Conservation (phyloP, 179 eudicot species). For the Heliamphora pulchella region DNA sequence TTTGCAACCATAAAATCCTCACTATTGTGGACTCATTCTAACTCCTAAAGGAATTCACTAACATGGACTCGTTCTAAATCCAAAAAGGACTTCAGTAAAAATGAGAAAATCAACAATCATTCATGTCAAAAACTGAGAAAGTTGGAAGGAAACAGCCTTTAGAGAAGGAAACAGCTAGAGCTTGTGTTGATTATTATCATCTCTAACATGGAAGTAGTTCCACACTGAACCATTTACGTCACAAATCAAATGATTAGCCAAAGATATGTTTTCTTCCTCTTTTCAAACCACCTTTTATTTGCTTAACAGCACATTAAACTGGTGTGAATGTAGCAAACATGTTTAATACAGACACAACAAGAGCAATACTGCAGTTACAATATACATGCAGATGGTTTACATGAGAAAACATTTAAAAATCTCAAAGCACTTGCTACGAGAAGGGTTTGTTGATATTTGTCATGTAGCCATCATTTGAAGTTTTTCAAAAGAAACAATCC, state of each 20-base stretch:
- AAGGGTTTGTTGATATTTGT: background rate
- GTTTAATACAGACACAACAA: background rate
- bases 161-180: background rate
- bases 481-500: background rate
- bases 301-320: background rate
- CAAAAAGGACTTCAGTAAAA: background rate
- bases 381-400: background rate
- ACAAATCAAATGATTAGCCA: background rate
- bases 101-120: background rate
- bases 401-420: background rate
- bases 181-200: background rate
- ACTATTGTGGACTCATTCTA: background rate
- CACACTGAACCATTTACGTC: background rate
- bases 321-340: background rate
- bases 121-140: background rate
- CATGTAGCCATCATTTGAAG: background rate
- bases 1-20: background rate
- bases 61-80: background rate
- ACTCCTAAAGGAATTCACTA: background rate
- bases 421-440: background rate
- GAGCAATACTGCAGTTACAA: background rate
- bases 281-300: background rate
- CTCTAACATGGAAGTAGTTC: background rate
- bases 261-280: background rate
- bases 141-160: conserved; percentile 1